These are phyloP conservation scores for Incumbomyces delicatus DNA, from an alignment of 2,329 filamentous ascomycete genomes.

Conservation along the genomic window DNA sequence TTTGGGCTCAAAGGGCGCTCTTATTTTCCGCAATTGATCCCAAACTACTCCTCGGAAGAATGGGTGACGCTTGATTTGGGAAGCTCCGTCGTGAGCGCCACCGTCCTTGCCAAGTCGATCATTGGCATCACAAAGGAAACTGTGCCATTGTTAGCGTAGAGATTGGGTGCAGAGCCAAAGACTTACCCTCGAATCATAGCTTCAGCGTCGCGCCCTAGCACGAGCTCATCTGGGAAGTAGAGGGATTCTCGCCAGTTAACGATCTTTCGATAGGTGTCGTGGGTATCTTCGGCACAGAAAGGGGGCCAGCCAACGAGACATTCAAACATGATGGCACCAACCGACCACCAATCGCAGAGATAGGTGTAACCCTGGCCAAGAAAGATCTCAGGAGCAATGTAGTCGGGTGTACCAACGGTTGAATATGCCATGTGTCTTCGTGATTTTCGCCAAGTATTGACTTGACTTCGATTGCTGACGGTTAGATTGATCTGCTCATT, in stretches of 20 bases:
- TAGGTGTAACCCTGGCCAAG: conserved; percentile 93
- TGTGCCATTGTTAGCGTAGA: conserved; percentile 32
- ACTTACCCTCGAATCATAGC: conserved; percentile 80
- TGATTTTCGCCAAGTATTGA: conserved; percentile 98
- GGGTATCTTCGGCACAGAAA: conserved; percentile 95
- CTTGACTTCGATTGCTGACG: conserved; percentile 92
- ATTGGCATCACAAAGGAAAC: conserved; percentile 87
- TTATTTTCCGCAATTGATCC: conserved; percentile 82
- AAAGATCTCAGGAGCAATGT: conserved; percentile 97
- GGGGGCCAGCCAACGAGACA: conserved; percentile 97
- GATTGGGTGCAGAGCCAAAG: conserved; percentile 1
- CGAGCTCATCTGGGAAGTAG: conserved; percentile 93
- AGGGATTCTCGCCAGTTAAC: conserved; percentile 95
- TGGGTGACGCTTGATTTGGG: conserved; percentile 84
- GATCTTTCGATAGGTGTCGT: conserved; percentile 98
- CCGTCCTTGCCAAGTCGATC: conserved; percentile 71
- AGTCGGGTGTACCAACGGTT: conserved; percentile 94
- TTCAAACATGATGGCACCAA: conserved; percentile 99
- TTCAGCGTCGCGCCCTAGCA: conserved; percentile 78
- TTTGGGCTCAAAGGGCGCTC: conserved; percentile 91
- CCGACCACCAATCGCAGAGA: conserved; percentile 97
- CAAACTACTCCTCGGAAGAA: conserved; percentile 98
- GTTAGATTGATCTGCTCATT: conserved; percentile 92
- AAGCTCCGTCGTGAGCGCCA: conserved; percentile 56
- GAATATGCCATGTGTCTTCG: conserved; percentile 94